These are phyloP conservation scores for Lolium perenne DNA, from an alignment of 176 grass and related monocot species.

Conservation along the genomic window DNA sequence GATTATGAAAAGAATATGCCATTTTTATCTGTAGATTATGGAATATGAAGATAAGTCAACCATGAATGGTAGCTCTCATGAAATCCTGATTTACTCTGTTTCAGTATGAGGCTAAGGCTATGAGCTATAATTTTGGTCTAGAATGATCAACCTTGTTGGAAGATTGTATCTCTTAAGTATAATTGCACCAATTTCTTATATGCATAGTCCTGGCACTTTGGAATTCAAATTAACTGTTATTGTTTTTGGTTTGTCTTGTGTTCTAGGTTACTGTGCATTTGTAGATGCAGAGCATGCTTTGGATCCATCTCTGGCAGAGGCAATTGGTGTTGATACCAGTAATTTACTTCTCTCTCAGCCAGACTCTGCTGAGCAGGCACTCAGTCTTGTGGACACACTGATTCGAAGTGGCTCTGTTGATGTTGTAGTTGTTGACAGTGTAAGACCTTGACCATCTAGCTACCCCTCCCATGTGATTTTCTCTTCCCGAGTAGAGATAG, in stretches of 20 bases:
- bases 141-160: not conserved
- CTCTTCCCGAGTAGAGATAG: not conserved
- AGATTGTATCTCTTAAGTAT: constrained; percentile 12
- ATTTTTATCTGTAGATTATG: not conserved
- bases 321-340: constrained; percentile 85
- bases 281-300: constrained; percentile 96
- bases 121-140: not conserved
- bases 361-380: constrained; percentile 90
- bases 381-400: constrained; percentile 93
- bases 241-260: constrained; percentile 16
- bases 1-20: not conserved
- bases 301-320: constrained; percentile 90
- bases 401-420: constrained; percentile 98
- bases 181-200: constrained; percentile 11
- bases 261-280: constrained; percentile 94
- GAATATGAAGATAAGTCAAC: not conserved
- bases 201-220: not conserved
- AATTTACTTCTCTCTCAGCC: constrained; percentile 96
- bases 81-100: not conserved
- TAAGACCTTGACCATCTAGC: constrained; percentile 51
- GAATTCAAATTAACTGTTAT: constrained; percentile 2
- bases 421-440: constrained; percentile 99
- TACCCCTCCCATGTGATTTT: constrained; percentile 19
- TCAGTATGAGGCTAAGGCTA: not conserved
- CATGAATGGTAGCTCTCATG: not conserved